Base-by-base conservation (phyloP, 2,329 filamentous ascomycete species). In the Epichloe elymi region DNA sequence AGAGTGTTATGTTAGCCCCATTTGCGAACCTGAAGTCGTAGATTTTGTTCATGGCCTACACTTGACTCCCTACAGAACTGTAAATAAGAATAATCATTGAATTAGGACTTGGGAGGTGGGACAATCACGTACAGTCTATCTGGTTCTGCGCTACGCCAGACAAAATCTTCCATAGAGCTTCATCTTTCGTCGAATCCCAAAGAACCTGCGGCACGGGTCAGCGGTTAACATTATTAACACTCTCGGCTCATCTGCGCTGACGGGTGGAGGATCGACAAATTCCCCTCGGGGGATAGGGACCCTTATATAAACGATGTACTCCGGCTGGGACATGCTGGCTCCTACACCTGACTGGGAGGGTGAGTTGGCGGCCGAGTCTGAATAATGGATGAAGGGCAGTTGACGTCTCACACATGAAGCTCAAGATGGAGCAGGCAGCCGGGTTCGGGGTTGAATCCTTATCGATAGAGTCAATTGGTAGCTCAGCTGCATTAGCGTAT, bases 181-280 rank as follows among this genome's bases (percentile, higher is more conserved):
- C 85, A 62, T 97, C 93, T 66, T 96, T 97, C 20, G 77, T 73
- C 1, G 84, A 77, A 67, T 90, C 83, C 93, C 93, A 98, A 66
- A 88, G 81, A 51, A 93, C 83, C 88, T 94, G 52, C 46, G 46
- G 42, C 46, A 49, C 26, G 42, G 20, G 54, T 57, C 45, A 48
- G 53, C 36, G 11, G 45, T 20, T 3, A 11, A n/a, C 19, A 23
- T 15, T 15, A 33, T 10, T 20, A n/a, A 15, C 7, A 11, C 33
- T 38, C 33, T 20, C 19, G 23, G 37, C 19, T 41, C 37, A 42
- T 39, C n/a, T 19, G 15, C n/a, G 50, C 78, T 65, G 76, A 90
- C 90, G 57, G 85, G 83, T 45, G 88, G 86, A 52, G 93, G 93
- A 67, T 98, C 91, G 55, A 90, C 79, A 70, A 98, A 98, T 60